Percentiles rank a stretch among this genome's conserved stretches.
Evolutionary conservation across 257 asterid genomes (phyloP).

Genomic region (Solanum chiquidenum): DNA sequence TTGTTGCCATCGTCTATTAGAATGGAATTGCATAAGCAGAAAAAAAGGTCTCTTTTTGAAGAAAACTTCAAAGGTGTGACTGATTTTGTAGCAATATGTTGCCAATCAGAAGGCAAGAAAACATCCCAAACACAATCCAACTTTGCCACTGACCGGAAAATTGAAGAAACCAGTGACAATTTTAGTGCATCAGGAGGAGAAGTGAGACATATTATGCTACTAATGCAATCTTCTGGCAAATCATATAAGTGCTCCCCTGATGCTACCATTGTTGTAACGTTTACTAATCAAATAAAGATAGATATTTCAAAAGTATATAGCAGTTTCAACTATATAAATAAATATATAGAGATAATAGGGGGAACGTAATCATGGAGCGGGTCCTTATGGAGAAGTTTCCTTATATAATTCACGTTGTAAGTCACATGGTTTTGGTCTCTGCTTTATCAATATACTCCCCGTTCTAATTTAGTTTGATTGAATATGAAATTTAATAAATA

Average conservation of each 20-base stretch:
- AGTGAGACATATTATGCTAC: conserved; percentile 14
- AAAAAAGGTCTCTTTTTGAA: conserved; percentile 17
- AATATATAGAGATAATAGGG: background rate
- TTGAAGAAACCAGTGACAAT: conserved; percentile 8
- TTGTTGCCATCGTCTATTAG: conserved; percentile 19
- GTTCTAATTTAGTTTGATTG: too few relatives aligned
- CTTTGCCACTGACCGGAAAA: conserved; percentile 9
- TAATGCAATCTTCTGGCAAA: conserved; percentile 22
- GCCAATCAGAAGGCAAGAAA: conserved; percentile 25
- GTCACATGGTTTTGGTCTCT: background rate
- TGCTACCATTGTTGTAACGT: background rate
- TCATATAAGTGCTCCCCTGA: background rate
- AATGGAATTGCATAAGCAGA: conserved; percentile 5
- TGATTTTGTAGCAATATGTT: conserved; percentile 5
- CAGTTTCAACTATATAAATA: background rate
- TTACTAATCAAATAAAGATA: background rate
- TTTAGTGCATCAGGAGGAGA: conserved; percentile 15
- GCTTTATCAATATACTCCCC: background rate
- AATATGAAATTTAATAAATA: too few relatives aligned
- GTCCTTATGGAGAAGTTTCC: background rate
- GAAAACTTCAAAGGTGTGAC: conserved; percentile 4
- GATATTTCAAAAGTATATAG: background rate
- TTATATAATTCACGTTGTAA: background rate
- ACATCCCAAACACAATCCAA: conserved; percentile 20
- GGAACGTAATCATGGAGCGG: background rate